Conservation (phyloP, 768 basidiomycete species). For the Suillus discolor region DNA sequence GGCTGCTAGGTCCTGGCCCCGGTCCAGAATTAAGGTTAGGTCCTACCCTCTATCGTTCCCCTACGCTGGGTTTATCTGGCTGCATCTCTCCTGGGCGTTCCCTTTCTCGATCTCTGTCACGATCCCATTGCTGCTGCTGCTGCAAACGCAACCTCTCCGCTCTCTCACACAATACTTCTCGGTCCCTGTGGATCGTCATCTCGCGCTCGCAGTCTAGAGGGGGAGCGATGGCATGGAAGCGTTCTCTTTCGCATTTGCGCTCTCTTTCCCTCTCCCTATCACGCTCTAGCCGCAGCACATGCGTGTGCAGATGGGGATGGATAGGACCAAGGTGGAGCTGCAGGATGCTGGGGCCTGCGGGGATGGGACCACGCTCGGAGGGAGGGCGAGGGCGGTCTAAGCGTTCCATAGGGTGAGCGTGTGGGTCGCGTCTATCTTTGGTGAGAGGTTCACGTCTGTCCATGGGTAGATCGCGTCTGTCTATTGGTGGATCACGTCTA, state of each 20-base stretch:
- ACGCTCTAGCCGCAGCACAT: conserved; percentile 15
- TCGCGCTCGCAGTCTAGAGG: conserved; percentile 28
- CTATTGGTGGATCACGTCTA: neutral
- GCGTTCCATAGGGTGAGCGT: no score
- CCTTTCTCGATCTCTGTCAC: conserved; percentile 12
- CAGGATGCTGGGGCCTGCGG: conserved; percentile 8
- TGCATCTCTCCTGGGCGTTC: conserved; percentile 9
- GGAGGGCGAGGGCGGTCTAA: neutral
- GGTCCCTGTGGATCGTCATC: conserved; percentile 27
- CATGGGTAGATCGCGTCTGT: neutral
- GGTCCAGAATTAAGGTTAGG: neutral
- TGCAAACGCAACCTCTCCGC: conserved; percentile 23
- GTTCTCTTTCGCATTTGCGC: conserved; percentile 25
- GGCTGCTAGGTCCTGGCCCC: conserved; percentile 6
- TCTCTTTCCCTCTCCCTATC: conserved; percentile 26
- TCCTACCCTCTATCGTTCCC: neutral
- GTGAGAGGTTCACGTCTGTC: neutral
- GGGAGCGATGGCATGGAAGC: conserved; percentile 23
- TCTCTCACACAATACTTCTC: conserved; percentile 14
- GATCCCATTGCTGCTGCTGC: neutral
- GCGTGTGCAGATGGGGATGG: conserved; percentile 25
- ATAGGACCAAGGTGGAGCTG: conserved; percentile 20
- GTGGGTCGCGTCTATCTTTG: no score
- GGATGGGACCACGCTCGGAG: conserved; percentile 4
- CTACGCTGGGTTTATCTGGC: neutral